A percentile compares a stretch with the other conserved stretches of the same genome.
These are phyloP conservation scores for Phytopythium boreale DNA, from an alignment of 352 stramenopile genomes.

Conservation along the genomic window DNA sequence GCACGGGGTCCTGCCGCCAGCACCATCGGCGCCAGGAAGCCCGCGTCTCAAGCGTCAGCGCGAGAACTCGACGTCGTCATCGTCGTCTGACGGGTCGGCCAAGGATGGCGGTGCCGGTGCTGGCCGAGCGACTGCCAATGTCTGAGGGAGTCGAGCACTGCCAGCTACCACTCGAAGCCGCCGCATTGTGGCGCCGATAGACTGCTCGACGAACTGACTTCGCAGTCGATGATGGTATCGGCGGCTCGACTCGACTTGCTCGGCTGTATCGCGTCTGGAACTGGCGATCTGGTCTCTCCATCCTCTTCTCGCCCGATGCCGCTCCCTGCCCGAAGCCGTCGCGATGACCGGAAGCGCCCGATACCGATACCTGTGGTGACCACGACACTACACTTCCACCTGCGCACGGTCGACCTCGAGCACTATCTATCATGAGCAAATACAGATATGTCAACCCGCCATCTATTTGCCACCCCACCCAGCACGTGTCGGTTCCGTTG, in stretches of 20 bases:
- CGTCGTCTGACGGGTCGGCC: slow-evolving; percentile 28
- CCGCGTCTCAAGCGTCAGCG: slow-evolving; percentile 27
- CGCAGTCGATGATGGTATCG: no score
- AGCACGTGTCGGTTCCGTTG: neutral
- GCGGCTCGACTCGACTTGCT: no score
- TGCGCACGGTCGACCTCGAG: neutral
- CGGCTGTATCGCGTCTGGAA: no score
- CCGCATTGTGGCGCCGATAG: no score
- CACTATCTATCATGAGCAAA: neutral
- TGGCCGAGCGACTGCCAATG: neutral
- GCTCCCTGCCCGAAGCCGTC: neutral
- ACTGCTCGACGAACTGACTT: no score
- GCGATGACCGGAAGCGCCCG: no score
- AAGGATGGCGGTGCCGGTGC: neutral
- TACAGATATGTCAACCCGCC: neutral
- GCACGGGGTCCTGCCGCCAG: slow-evolving; percentile 20
- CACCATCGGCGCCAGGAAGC: slow-evolving; percentile 12
- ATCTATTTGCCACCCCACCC: neutral
- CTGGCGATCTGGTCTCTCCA: no score
- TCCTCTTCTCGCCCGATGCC: neutral
- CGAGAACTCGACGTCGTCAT: slow-evolving; percentile 31
- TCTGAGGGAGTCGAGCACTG: neutral
- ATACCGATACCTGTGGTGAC: no score
- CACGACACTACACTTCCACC: no score
- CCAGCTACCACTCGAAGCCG: no score